Percentiles rank a stretch among this genome's conserved stretches.
phyloP scores from a whole-genome alignment of 2,329 filamentous ascomycete genomes.

The Fusarium bactridioides region DNA sequence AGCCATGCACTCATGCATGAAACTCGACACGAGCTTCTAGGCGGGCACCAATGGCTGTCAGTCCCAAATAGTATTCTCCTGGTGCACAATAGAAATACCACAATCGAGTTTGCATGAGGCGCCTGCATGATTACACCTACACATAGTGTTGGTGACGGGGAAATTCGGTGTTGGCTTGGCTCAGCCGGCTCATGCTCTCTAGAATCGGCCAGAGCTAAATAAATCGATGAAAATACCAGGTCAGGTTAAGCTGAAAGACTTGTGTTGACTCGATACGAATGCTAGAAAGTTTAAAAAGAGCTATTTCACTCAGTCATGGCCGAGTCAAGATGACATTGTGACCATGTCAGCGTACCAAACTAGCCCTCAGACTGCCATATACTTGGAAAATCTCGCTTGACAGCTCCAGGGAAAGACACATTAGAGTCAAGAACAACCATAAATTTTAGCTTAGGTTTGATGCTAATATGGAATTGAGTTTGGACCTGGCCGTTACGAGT shows the following conservation, averaged over 20 bases:
- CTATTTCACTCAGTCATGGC: background rate
- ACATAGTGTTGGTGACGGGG: background rate
- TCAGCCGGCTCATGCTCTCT: too few species aligned
- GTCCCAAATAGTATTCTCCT: background rate
- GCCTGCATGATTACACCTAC: background rate
- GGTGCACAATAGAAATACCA: background rate
- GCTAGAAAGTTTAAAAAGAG: background rate
- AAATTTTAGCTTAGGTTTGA: background rate
- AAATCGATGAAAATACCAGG: background rate
- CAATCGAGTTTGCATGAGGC: background rate
- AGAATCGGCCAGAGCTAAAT: too few species aligned
- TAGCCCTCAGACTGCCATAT: background rate
- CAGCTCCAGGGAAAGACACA: background rate
- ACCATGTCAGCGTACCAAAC: background rate
- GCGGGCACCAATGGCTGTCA: background rate
- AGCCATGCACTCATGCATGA: background rate
- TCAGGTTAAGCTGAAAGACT: background rate
- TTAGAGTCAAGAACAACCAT: background rate
- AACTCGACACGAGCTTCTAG: background rate
- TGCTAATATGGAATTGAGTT: background rate
- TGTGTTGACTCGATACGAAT: background rate
- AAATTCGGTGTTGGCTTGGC: background rate
- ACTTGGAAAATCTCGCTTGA: background rate
- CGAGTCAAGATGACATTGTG: background rate
- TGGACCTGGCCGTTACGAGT: background rate